Conservation (phyloP, 495 filamentous ascomycete species). For the Annulohypoxylon nitens region DNA sequence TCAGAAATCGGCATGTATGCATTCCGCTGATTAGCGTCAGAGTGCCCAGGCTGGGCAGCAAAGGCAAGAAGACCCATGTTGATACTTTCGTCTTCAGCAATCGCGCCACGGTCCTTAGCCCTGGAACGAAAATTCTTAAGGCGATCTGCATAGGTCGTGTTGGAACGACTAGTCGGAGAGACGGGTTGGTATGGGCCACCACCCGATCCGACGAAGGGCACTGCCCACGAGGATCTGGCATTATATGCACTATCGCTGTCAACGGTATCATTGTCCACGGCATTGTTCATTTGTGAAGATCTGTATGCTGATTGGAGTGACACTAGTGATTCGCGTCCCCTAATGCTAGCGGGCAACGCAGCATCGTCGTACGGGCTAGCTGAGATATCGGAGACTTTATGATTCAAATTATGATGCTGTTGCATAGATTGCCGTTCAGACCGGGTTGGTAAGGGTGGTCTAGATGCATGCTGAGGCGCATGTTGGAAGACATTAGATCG, state of each 20-base stretch:
- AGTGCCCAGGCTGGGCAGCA: slow-evolving; percentile 52
- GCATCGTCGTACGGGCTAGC: slow-evolving; percentile 52
- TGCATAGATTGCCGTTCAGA: slow-evolving; percentile 44
- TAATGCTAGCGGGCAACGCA: slow-evolving; percentile 40
- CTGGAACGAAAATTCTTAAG: slow-evolving; percentile 48
- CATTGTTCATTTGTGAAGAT: slow-evolving; percentile 18
- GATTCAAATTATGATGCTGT: slow-evolving; percentile 54
- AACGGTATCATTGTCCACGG: slow-evolving; percentile 16
- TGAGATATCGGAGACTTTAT: slow-evolving; percentile 60
- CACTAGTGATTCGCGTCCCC: slow-evolving; percentile 57
- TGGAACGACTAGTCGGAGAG: slow-evolving; percentile 27
- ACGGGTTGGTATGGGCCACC: slow-evolving; percentile 56
- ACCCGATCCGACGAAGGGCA: slow-evolving; percentile 41
- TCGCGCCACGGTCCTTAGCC: slow-evolving; percentile 51
- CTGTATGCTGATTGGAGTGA: slow-evolving; percentile 56
- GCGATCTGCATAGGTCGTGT: slow-evolving; percentile 34
- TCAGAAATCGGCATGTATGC: slow-evolving; percentile 33
- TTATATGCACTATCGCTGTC: slow-evolving; percentile 24
- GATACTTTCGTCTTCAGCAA: slow-evolving; percentile 61
- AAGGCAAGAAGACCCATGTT: slow-evolving; percentile 56
- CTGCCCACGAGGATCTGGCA: slow-evolving; percentile 39
- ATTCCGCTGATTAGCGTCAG: not conserved
- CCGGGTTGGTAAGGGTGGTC: slow-evolving; percentile 17
- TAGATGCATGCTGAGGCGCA: not conserved
- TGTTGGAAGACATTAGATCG: slow-evolving; percentile 25